Base-by-base conservation (phyloP, 2,329 filamentous ascomycete species). In the Aspergillus fischeri region DNA sequence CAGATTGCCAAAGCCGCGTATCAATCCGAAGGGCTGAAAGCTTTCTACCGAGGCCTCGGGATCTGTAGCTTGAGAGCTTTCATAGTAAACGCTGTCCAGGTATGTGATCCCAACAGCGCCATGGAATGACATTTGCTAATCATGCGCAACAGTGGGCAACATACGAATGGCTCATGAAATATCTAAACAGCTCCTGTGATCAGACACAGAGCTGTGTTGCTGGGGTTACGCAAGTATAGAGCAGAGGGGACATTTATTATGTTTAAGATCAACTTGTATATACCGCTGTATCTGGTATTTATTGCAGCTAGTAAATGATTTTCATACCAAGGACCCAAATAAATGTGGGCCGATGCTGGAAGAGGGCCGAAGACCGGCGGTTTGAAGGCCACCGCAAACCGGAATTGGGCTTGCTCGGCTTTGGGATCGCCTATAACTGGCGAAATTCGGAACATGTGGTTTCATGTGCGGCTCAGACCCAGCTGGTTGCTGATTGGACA, bases 41-140 rank as follows among this genome's bases (percentile, higher is more conserved):
- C 85, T 1, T 92, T 92, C 74, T 92, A 90, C 70, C 80, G 86
- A 29, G 90, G 90, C 0, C 73, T 97, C 45, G 85, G 86, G 0
- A 81, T 96, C 32, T 97, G 93, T 73, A 95, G 90, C 73, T 75
- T 89, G 8, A 81, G 93, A 64, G 93, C 93, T 0, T 97, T 97
- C 71, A 78, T 96, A 53, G 93, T 97, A 42, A 97, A 97, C 77
- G 92, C 93, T 2, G 89, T 91, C n/a, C 85, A 87, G 72, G 79
- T 81, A 73, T 60, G 75, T 67, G 14, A 53, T 45, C 4, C 28
- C 25, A 45, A 11, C 27, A 17, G 14, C 35, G 35, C 51, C 35
- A 38, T 20, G 17, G 41, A 32, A 47, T 11, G 17, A 27, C 51
- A 10, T 55, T n/a, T 38, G 41, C 57, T 60, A 57, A 62, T 53